Evolutionary conservation across 805 yeast genomes (phyloP).

Genomic region (Wickerhamiella allomyrinae): DNA sequence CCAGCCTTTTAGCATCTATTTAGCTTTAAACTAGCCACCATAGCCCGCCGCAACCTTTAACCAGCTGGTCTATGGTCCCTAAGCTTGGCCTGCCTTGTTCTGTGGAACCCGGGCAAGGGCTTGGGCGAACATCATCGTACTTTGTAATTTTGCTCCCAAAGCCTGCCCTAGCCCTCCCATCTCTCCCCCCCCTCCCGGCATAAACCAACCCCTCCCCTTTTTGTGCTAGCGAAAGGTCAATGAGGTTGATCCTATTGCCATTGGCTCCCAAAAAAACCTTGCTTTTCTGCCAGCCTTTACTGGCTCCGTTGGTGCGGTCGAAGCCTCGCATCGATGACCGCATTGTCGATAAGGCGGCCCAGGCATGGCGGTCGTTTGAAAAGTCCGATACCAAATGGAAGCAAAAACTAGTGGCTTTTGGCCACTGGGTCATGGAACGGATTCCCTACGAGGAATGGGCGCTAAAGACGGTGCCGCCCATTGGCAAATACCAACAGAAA

Average conservation of each 20-base stretch:
- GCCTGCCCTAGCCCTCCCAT: no score
- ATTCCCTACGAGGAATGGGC: conserved; percentile 74
- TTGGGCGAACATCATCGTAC: no score
- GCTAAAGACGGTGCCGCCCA: conserved; percentile 62
- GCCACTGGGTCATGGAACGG: conserved; percentile 39
- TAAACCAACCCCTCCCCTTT: no score
- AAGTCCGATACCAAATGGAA: conserved; percentile 44
- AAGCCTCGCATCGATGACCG: conserved; percentile 29
- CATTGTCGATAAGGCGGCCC: conserved; percentile 35
- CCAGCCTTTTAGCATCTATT: no score
- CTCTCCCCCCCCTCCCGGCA: no score
- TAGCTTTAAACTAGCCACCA: no score
- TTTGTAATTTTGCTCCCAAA: no score
- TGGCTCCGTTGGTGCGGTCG: conserved; percentile 24
- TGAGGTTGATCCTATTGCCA: conserved; percentile 59
- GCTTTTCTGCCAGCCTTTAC: conserved; percentile 51
- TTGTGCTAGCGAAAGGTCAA: no score
- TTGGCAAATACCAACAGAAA: conserved; percentile 40
- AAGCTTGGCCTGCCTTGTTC: no score
- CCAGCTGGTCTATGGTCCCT: no score
- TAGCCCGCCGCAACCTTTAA: no score
- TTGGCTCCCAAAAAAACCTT: conserved; percentile 45
- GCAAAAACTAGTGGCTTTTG: conserved; percentile 39
- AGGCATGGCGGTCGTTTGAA: conserved; percentile 49
- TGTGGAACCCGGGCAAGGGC: no score